phyloP scores from a whole-genome alignment of 2,329 filamentous ascomycete species.

The Cryphonectria japonica region DNA sequence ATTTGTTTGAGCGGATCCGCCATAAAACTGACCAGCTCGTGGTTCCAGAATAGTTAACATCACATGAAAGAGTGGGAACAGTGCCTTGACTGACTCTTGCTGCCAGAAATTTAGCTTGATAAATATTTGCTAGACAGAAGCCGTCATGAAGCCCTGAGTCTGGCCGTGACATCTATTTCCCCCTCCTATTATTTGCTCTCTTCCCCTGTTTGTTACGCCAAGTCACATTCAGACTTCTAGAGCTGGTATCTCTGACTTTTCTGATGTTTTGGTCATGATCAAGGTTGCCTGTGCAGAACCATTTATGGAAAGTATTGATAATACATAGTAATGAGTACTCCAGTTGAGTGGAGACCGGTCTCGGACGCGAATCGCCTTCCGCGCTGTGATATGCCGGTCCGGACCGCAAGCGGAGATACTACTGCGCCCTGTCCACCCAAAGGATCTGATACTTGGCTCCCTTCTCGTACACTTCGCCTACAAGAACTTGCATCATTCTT shows the following conservation, averaged over 20 bases:
- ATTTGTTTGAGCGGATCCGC: background rate
- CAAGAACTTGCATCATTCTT: background rate
- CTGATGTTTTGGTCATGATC: background rate
- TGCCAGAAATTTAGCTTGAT: too few relatives aligned
- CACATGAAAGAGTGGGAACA: too few relatives aligned
- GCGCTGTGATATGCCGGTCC: background rate
- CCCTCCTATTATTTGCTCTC: too few relatives aligned
- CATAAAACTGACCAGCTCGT: too few relatives aligned
- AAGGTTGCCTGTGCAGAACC: background rate
- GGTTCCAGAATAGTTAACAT: too few relatives aligned
- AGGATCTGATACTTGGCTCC: background rate
- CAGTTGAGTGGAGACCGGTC: slow-evolving; percentile 1
- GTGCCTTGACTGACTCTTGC: too few relatives aligned
- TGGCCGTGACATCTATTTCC: background rate
- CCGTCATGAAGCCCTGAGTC: too few relatives aligned
- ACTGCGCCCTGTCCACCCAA: background rate
- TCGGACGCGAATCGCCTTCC: slow-evolving; percentile 7
- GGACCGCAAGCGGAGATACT: slow-evolving; percentile 9
- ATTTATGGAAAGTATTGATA: too few relatives aligned
- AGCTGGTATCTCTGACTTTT: background rate
- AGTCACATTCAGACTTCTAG: too few relatives aligned
- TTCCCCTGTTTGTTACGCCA: background rate
- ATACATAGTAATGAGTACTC: background rate
- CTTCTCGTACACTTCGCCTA: background rate
- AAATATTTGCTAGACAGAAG: too few relatives aligned